Conservation (phyloP, 352 stramenopile species). For the Phytophthora multivora region DNA sequence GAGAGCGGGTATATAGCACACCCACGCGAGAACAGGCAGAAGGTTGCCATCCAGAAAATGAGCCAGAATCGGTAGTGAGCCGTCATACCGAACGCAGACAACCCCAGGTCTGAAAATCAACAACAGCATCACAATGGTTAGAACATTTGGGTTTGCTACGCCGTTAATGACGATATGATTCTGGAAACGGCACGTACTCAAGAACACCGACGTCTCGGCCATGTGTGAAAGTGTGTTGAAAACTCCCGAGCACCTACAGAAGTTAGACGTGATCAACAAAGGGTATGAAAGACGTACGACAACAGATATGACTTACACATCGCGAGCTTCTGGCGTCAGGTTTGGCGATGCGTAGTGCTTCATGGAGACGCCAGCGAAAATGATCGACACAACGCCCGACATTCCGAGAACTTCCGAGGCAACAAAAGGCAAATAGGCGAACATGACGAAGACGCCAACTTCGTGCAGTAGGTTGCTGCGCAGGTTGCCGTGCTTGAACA, state of each 20-base stretch:
- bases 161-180: not conserved
- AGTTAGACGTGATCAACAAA: not conserved
- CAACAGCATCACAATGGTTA: not conserved
- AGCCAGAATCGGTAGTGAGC: conserved; percentile 84
- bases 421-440: conserved; percentile 84
- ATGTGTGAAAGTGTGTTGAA: conserved; percentile 93
- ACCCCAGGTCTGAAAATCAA: conserved; percentile 75
- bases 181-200: conserved; percentile 60
- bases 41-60: conserved; percentile 85
- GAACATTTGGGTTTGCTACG: not conserved
- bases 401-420: conserved; percentile 76
- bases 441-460: conserved; percentile 89
- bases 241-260: conserved; percentile 73
- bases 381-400: conserved; percentile 93
- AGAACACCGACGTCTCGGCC: conserved; percentile 92
- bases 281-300: not conserved
- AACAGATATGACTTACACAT: conserved; percentile 57
- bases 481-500: conserved; percentile 93
- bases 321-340: conserved; percentile 75
- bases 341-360: conserved; percentile 92
- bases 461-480: conserved; percentile 88
- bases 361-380: conserved; percentile 93
- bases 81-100: conserved; percentile 88
- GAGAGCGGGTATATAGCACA: conserved; percentile 91
- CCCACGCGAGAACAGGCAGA: conserved; percentile 84